Evolutionary conservation across 331 rosid species (phyloP), one percentile per base, ranked within the genome.

Genomic region (Dryas integrifolia): DNA sequence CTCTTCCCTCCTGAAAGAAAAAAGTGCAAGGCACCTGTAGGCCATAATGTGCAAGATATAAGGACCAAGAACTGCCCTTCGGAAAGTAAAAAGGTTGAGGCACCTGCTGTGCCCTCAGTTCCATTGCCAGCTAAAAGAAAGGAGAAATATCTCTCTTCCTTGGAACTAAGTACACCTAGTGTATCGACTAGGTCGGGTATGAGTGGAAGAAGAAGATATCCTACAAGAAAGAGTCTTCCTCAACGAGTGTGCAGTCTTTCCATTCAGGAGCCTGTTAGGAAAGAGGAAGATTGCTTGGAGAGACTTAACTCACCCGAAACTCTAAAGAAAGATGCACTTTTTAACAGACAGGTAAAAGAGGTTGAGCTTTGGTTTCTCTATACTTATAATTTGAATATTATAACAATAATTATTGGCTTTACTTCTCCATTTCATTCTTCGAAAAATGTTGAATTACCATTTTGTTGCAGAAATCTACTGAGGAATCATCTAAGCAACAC

Each of bases 381-480:
- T 48, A 65, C 41, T 65, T 49, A 5, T 0, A 14, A 14, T 40
- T 10, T 14, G 12, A 9, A 16, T 41, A 9, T 58, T 49, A 59
- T 3, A 11, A 38, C 40, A 40, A 41, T 7, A 0, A 6, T 3
- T n/a, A 4, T 38, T 65, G 65, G 67, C 39, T 47, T 21, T 58
- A 4, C 39, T 10, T 21, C 7, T 61, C 50, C 35, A 59, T 15
- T 57, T 77, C 72, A 11, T 76, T 9, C 63, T 43, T 26, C 11
- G 4, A 45, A 65, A 26, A 58, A 30, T 81, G 35, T 70, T 5
- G 47, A 48, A 57, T 62, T 56, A 67, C 61, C 39, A 49, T 68
- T 67, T 68, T 78, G 73, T 53, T 72, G 80, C 83, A 88, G 93
- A 73, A 47, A 51, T 24, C 56, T 63, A 65, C 75, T 26, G 76